Base-by-base conservation (phyloP, 352 stramenopile species). In the Phytophthora constricta region DNA sequence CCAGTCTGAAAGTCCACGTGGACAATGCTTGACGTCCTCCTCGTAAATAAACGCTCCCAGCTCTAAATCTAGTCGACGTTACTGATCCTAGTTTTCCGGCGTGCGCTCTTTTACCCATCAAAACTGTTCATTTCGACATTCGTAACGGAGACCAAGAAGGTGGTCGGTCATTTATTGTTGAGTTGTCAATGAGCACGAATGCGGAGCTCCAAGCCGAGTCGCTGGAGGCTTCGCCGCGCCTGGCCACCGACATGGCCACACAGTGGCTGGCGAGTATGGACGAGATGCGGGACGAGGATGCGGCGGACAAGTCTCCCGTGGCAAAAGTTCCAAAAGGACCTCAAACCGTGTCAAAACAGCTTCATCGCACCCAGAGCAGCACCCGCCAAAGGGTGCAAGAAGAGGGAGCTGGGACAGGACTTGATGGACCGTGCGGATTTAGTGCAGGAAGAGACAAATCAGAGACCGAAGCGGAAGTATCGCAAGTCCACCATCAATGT, bases 401-500 rank as follows among this genome's bases (percentile, higher is more conserved):
- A 74, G 25, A 34, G 62, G 4, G 48, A 37, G 16, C 14, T 49
- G 14, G 31, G 49, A 1, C 43, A 33, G 16, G n/a, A 52, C 2
- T 17, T 47, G 14, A 28, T 14, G 10, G 65, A 22, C 25, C 50
- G 11, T 5, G 9, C 4, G 17, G 34, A 58, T 22, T 19, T 26
- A 0, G 17, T 11, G 11, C 31, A 43, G 22, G 51, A 48, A 14
- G 23, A 23, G 28, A 28, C 9, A 33, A 74, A 63, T 23, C 70
- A 70, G 58, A 65, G 47, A 47, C 42, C 62, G 34, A 75, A 71
- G 42, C 62, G 67, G 23, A 75, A 75, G 34, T 60, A 50, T 52
- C 67, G 67, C 27, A 75, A 75, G 45, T 75, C 67, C n/a, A 75
- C 67, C 22, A 75, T 75, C 39, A 70, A 75, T 16, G 45, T 75